Percentiles rank a stretch among this genome's conserved stretches.
phyloP scores from a whole-genome alignment of 495 filamentous ascomycete species.

The Xylaria sp. region DNA sequence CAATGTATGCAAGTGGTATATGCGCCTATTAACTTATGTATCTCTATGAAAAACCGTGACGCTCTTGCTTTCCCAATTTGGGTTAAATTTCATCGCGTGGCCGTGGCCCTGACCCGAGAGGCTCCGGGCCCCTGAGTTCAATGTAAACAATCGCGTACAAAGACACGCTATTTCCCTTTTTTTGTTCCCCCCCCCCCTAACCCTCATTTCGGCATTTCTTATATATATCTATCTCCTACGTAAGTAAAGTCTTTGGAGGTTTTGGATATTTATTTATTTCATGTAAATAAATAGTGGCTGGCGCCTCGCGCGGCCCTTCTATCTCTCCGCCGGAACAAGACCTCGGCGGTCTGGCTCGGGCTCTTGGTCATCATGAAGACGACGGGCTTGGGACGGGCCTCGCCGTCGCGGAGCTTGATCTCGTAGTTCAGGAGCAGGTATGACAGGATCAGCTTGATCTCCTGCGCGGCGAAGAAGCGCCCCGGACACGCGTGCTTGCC shows the following conservation, averaged over 20 bases:
- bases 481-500: slow-evolving; percentile 63
- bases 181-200: too few relatives aligned
- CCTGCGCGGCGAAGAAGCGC: slow-evolving; percentile 60
- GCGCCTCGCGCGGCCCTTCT: background rate
- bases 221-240: background rate
- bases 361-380: slow-evolving; percentile 46
- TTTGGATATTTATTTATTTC: background rate
- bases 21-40: background rate
- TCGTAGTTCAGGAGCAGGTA: slow-evolving; percentile 56
- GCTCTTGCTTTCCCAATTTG: background rate
- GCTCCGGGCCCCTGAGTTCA: slow-evolving; percentile 35
- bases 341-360: slow-evolving; percentile 40
- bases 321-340: slow-evolving; percentile 47
- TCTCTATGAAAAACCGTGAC: background rate
- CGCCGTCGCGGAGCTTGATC: slow-evolving; percentile 49
- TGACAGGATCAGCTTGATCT: slow-evolving; percentile 57
- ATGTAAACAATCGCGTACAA: background rate
- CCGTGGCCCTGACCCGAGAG: slow-evolving; percentile 21
- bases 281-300: background rate
- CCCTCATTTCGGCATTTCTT: background rate
- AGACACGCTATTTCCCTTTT: background rate
- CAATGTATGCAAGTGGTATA: slow-evolving; percentile 15
- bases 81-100: slow-evolving; percentile 8
- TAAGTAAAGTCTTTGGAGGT: background rate
- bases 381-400: slow-evolving; percentile 44